Evolutionary conservation across 371 early-diverging fungal species (phyloP).

Genomic region (Gilbertella persicaria): DNA sequence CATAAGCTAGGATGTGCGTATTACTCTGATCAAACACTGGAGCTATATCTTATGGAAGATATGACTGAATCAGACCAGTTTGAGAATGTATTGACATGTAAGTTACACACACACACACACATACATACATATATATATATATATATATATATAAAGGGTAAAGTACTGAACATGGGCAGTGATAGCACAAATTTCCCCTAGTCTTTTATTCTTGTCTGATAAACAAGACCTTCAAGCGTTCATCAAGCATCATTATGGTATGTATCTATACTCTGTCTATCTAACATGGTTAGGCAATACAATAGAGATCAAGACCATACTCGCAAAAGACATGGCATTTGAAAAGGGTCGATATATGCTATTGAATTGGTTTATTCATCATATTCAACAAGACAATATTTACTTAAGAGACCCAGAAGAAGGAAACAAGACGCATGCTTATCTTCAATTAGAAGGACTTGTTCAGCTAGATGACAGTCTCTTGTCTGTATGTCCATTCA

Average conservation of each 20-base stretch:
- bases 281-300: background rate
- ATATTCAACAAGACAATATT: conserved; percentile 2
- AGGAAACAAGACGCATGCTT: conserved; percentile 44
- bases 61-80: background rate
- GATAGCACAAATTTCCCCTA: background rate
- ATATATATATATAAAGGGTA: background rate
- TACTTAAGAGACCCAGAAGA: conserved; percentile 30
- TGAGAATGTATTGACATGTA: background rate
- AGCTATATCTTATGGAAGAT: background rate
- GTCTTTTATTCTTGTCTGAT: background rate
- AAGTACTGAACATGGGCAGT: background rate
- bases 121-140: background rate
- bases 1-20: background rate
- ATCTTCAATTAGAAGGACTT: conserved; percentile 52
- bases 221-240: background rate
- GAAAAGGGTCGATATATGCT: conserved; percentile 43
- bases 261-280: too few species aligned
- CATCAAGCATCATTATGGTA: background rate
- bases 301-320: conserved; percentile 30
- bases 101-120: too few species aligned
- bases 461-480: conserved; percentile 52
- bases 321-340: conserved; percentile 56
- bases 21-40: background rate
- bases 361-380: conserved; percentile 24
- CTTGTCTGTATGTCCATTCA: conserved; percentile 9